A percentile compares a stretch with the other conserved stretches of the same genome.
phyloP scores from a whole-genome alignment of 2,329 filamentous ascomycete species.

The Lojkania enalia region DNA sequence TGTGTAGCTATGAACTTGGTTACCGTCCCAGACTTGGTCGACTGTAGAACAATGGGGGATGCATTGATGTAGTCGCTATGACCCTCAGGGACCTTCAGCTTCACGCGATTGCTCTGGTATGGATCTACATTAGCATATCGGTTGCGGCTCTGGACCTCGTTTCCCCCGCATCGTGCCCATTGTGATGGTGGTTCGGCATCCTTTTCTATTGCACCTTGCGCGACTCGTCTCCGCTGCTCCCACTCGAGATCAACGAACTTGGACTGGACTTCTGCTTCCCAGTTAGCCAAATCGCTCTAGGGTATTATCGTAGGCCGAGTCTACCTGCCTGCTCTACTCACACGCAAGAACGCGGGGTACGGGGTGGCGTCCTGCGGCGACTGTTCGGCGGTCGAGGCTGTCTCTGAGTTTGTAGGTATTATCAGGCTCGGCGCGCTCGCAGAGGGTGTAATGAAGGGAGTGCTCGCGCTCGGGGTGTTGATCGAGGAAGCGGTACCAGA shows the following conservation, averaged over 20 bases:
- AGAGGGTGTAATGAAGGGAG: conserved; percentile 30
- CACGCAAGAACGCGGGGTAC: conserved; percentile 58
- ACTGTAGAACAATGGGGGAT: conserved; percentile 50
- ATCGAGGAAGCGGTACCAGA: conserved; percentile 33
- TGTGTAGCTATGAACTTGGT: conserved; percentile 87
- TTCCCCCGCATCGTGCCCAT: conserved; percentile 62
- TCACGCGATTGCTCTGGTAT: conserved; percentile 83
- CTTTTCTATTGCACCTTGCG: conserved; percentile 46
- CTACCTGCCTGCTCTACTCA: conserved; percentile 54
- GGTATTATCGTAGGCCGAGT: conserved; percentile 31
- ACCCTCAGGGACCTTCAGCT: conserved; percentile 74
- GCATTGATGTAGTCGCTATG: conserved; percentile 59
- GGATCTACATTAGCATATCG: conserved; percentile 89
- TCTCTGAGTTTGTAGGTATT: conserved; percentile 20
- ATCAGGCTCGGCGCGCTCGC: conserved; percentile 39
- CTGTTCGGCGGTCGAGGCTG: conserved; percentile 13
- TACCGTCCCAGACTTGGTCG: conserved; percentile 45
- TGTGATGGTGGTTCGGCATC: conserved; percentile 53
- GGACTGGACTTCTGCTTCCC: conserved; percentile 55
- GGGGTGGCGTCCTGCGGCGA: conserved; percentile 26
- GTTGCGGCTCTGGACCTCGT: conserved; percentile 67
- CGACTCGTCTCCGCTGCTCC: conserved; percentile 60
- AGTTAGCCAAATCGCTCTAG: conserved; percentile 16
- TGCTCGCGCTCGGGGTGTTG: conserved; percentile 29
- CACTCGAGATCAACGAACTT: conserved; percentile 66